phyloP scores from a whole-genome alignment of 352 stramenopile species.

The Phytophthora litchii region DNA sequence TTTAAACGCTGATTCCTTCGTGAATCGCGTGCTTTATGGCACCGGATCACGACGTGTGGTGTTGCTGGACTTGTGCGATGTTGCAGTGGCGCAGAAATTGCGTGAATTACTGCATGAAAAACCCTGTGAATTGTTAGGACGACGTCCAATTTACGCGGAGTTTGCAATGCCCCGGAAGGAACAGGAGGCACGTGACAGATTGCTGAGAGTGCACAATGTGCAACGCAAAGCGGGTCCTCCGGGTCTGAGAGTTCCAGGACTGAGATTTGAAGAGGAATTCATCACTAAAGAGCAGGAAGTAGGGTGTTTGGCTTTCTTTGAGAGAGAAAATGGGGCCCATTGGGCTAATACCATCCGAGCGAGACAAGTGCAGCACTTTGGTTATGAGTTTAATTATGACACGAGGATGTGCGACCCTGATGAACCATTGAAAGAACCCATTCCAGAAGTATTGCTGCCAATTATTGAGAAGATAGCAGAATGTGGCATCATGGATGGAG shows the following conservation, averaged over 20 bases:
- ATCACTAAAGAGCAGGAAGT: constrained; percentile 64
- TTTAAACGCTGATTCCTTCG: constrained; percentile 13
- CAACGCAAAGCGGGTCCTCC: constrained; percentile 51
- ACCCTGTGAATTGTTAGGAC: constrained; percentile 55
- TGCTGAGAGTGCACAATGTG: constrained; percentile 63
- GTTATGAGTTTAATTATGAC: constrained; percentile 89
- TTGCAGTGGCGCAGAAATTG: constrained; percentile 25
- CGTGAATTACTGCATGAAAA: constrained; percentile 61
- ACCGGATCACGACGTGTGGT: constrained; percentile 58
- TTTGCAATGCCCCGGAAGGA: constrained; percentile 70
- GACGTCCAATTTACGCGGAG: constrained; percentile 76
- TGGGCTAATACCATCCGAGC: constrained; percentile 82
- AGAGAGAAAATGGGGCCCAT: constrained; percentile 48
- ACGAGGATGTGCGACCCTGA: constrained; percentile 66
- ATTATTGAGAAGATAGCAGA: constrained; percentile 63
- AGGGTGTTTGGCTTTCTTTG: constrained; percentile 61
- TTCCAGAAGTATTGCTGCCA: constrained; percentile 46
- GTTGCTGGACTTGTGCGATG: constrained; percentile 43
- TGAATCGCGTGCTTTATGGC: constrained; percentile 63
- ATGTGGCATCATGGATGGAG: constrained; percentile 56
- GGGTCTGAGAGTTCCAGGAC: constrained; percentile 54
- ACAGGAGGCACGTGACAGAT: constrained; percentile 66
- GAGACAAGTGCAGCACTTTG: constrained; percentile 90
- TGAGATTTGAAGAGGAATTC: constrained; percentile 71
- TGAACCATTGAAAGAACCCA: constrained; percentile 48